A percentile compares a stretch with the other conserved stretches of the same genome.
phyloP scores from a whole-genome alignment of 176 grass and related monocot species.

The Ensete glaucum region DNA sequence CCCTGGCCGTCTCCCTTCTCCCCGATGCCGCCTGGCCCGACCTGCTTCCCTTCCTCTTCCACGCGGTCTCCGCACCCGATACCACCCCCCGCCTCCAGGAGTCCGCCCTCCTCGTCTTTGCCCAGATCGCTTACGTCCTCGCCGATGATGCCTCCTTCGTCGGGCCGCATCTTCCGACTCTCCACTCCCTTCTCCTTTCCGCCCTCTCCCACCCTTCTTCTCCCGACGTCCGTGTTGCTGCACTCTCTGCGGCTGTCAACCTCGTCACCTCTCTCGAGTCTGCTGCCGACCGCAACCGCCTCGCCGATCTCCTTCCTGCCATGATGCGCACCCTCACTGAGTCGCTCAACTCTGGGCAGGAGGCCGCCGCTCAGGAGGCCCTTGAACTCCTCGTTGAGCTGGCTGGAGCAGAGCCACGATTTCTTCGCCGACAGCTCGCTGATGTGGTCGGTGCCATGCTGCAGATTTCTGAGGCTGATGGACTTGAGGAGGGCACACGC shows the following conservation, averaged over 20 bases:
- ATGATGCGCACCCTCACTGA: slow-evolving; percentile 94
- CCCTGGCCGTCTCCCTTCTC: slow-evolving; percentile 60
- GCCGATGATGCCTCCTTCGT: slow-evolving; percentile 39
- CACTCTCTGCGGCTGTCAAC: slow-evolving; percentile 60
- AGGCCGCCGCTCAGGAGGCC: slow-evolving; percentile 83
- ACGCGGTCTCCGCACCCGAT: slow-evolving; percentile 43
- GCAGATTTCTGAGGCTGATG: slow-evolving; percentile 59
- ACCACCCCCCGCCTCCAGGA: slow-evolving; percentile 56
- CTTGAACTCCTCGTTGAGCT: slow-evolving; percentile 92
- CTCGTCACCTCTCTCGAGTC: slow-evolving; percentile 81
- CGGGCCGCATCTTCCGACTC: slow-evolving; percentile 61
- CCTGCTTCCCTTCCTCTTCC: slow-evolving; percentile 86
- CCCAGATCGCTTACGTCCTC: slow-evolving; percentile 60
- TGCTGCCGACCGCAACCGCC: slow-evolving; percentile 58
- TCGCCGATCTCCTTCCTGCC: slow-evolving; percentile 73
- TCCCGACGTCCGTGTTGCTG: slow-evolving; percentile 80
- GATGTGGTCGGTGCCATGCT: slow-evolving; percentile 91
- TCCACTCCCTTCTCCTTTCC: slow-evolving; percentile 59
- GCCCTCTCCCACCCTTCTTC: slow-evolving; percentile 72
- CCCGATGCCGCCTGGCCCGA: slow-evolving; percentile 66
- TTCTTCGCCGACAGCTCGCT: slow-evolving; percentile 66
- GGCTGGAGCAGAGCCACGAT: slow-evolving; percentile 72
- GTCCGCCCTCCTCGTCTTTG: slow-evolving; percentile 77
- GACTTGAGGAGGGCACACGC: slow-evolving; percentile 76
- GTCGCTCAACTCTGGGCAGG: slow-evolving; percentile 75